Base-by-base conservation (phyloP, 108 stramenopile genomes). In the Pseudonitzschia multiseries region DNA sequence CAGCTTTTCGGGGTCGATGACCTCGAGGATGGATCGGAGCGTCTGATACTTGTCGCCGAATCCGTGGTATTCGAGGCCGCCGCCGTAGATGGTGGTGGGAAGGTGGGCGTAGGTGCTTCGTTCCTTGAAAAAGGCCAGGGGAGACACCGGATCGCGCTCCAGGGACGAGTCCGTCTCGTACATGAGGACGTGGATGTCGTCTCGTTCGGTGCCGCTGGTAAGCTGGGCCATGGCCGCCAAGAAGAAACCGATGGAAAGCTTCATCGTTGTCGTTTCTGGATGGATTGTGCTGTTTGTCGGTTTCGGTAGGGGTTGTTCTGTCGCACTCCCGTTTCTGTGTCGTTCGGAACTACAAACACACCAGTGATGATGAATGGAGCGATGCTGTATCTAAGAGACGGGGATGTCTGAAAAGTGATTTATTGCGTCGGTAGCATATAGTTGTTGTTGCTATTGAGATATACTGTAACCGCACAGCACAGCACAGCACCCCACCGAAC, bases 41-140 rank as follows among this genome's bases (percentile, higher is more conserved):
- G 46, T 50, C 22, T 67, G 66, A 22, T 67, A 67, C 21, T 67
- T 67, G 66, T 67, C 66, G 3, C 66, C 66, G 22, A 67, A 67
- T 67, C 66, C 66, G 15, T 50, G 44, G 44, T 67, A 67, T 14
- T 32, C 42, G 22, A 67, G 66, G 36, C 46, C 46, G 9, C 46
- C 66, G 22, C 66, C 66, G 22, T 48, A 67, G 20, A 67, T n/a
- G 15, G 66, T 67, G 2, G 46, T 67, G 13, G 22, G 18, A 6
- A 67, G 21, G 43, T 67, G 6, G 13, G 66, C 66, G 43, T 48
- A 48, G 27, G 8, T 26, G 28, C 66, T 50, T 48, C 21, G 43
- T 22, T 67, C 27, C 48, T 8, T 48, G 44, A 67, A 67, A 27
- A 67, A 67, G 21, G 21, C 2, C 44, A 67, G 36, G 10, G 66